A percentile compares a stretch with the other conserved stretches of the same genome.
phyloP scores from a whole-genome alignment of 257 asterid genomes.

The Vinca minor region DNA sequence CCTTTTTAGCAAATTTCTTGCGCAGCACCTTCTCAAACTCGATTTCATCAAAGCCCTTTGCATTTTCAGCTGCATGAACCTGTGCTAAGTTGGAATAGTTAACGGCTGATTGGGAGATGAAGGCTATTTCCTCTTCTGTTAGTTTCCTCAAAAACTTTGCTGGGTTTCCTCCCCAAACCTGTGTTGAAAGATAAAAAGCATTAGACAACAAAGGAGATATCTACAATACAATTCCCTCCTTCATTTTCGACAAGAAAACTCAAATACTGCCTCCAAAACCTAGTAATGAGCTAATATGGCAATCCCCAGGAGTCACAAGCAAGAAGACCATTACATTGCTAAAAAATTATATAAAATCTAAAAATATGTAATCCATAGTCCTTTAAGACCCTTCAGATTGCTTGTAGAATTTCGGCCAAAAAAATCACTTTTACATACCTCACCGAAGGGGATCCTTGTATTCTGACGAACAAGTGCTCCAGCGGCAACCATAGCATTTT shows the following conservation, averaged over 20 bases:
- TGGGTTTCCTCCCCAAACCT: slow-evolving; percentile 93
- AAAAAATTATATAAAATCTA: no score
- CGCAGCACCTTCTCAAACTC: slow-evolving; percentile 69
- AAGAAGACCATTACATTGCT: no score
- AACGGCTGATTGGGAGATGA: slow-evolving; percentile 61
- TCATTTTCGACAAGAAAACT: no score
- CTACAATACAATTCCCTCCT: neutral
- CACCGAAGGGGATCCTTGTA: slow-evolving; percentile 42
- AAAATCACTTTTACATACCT: slow-evolving; percentile 18
- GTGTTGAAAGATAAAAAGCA: neutral
- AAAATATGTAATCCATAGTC: no score
- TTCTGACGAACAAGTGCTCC: slow-evolving; percentile 84
- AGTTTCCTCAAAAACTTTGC: slow-evolving; percentile 86
- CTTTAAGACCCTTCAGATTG: neutral
- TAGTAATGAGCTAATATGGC: no score
- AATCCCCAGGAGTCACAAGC: no score
- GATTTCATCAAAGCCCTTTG: slow-evolving; percentile 62
- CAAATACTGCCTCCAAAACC: no score
- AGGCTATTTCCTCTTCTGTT: slow-evolving; percentile 60
- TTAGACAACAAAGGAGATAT: neutral
- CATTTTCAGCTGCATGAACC: slow-evolving; percentile 82
- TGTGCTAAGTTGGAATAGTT: slow-evolving; percentile 70
- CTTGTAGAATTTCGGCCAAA: neutral
- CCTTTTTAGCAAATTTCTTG: slow-evolving; percentile 61
- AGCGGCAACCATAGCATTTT: slow-evolving; percentile 88